These are phyloP conservation scores for Kluyveromyces dobzhanskii DNA, from an alignment of 805 yeast species.

Conservation along the genomic window DNA sequence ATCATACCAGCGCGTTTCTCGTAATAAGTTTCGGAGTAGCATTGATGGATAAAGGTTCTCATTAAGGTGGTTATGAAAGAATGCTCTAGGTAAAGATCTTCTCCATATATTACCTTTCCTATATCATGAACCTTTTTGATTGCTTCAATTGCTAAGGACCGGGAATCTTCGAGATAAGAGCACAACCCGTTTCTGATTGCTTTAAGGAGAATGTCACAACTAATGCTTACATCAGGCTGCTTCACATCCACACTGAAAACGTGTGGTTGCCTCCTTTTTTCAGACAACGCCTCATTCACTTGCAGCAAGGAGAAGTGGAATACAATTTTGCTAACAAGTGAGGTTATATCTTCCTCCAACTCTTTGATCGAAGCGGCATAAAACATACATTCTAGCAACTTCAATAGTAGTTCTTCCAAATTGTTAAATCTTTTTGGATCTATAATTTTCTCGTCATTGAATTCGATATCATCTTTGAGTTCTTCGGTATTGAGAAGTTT, in stretches of 20 bases:
- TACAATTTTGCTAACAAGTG: conserved; percentile 55
- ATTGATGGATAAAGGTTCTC: conserved; percentile 78
- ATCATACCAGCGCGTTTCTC: conserved; percentile 82
- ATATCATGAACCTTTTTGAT: conserved; percentile 54
- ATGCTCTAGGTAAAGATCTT: conserved; percentile 57
- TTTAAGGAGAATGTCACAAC: conserved; percentile 60
- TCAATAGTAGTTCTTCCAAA: conserved; percentile 58
- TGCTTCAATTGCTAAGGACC: conserved; percentile 61
- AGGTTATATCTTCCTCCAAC: conserved; percentile 56
- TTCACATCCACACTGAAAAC: conserved; percentile 68
- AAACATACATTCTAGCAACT: conserved; percentile 62
- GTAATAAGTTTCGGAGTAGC: conserved; percentile 84
- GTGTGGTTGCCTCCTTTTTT: conserved; percentile 57
- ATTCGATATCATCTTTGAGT: conserved; percentile 27
- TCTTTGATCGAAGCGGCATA: conserved; percentile 71
- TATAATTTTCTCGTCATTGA: conserved; percentile 33
- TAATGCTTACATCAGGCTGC: conserved; percentile 66
- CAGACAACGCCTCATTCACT: conserved; percentile 62
- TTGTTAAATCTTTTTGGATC: conserved; percentile 44
- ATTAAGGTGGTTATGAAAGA: conserved; percentile 71
- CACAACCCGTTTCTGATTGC: conserved; percentile 77
- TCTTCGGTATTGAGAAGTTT: conserved; percentile 27
- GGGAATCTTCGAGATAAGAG: conserved; percentile 61
- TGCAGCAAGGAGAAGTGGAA: conserved; percentile 75
- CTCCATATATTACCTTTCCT: conserved; percentile 61